These are phyloP conservation scores for Alternaria metachromatica DNA, from an alignment of 2,329 filamentous ascomycete species.

Conservation along the genomic window DNA sequence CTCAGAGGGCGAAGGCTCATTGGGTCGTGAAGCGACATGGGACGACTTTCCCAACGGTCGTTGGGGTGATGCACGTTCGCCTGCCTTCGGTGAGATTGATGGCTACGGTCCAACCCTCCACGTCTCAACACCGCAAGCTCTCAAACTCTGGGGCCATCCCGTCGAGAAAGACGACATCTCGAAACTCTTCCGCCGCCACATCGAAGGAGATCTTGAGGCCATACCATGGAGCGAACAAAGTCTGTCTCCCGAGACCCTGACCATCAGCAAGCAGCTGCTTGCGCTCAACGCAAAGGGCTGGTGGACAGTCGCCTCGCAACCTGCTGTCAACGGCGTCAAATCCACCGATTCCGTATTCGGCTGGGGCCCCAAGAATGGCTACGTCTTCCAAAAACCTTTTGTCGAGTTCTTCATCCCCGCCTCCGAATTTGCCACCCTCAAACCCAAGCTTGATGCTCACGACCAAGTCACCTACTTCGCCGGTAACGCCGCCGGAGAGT, in stretches of 20 bases:
- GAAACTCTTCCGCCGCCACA: conserved; percentile 78
- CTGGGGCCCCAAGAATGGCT: conserved; percentile 91
- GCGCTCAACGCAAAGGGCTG: conserved; percentile 82
- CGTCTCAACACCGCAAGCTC: conserved; percentile 83
- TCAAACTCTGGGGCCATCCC: conserved; percentile 85
- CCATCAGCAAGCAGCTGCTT: conserved; percentile 78
- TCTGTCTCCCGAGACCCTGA: conserved; percentile 80
- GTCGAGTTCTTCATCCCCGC: conserved; percentile 91
- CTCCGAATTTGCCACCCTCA: conserved; percentile 73
- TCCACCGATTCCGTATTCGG: conserved; percentile 83
- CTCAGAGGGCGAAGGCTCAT: conserved; percentile 86
- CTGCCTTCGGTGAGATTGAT: conserved; percentile 92
- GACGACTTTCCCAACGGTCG: conserved; percentile 97
- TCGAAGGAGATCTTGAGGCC: conserved; percentile 78
- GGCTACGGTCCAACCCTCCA: conserved; percentile 98
- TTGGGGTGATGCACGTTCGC: conserved; percentile 88
- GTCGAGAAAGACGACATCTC: conserved; percentile 74
- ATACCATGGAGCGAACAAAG: conserved; percentile 96
- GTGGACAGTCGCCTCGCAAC: conserved; percentile 97
- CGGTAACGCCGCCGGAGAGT: conserved; percentile 77
- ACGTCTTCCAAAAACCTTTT: conserved; percentile 98
- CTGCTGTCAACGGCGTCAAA: conserved; percentile 84
- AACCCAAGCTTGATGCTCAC: conserved; percentile 68
- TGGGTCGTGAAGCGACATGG: conserved; percentile 96
- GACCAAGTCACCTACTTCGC: conserved; percentile 87